phyloP scores from a whole-genome alignment of 1,139 yeast genomes.

The Sugiyamaella novakii region DNA sequence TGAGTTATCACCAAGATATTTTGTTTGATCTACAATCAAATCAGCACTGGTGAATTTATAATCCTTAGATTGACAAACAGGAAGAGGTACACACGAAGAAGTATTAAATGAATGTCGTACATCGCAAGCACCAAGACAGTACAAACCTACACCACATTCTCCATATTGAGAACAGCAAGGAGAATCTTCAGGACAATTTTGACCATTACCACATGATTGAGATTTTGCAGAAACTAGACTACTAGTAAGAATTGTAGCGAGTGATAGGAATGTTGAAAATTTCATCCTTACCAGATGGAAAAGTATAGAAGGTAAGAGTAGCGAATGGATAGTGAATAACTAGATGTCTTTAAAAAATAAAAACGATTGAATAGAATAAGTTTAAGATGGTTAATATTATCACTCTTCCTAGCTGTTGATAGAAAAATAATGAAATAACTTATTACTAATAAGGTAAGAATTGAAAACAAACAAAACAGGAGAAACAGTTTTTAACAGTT shows the following conservation, averaged over 20 bases:
- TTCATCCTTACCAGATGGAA: slow-evolving; percentile 32
- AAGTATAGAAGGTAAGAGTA: no score
- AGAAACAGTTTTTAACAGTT: no score
- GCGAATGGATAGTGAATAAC: no score
- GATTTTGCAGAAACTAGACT: slow-evolving; percentile 15
- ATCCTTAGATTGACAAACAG: slow-evolving; percentile 36
- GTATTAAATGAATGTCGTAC: slow-evolving; percentile 62
- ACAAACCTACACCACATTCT: slow-evolving; percentile 75
- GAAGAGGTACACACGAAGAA: slow-evolving; percentile 69
- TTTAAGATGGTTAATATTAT: no score
- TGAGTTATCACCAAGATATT: slow-evolving; percentile 71
- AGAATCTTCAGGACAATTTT: slow-evolving; percentile 64
- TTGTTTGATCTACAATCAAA: slow-evolving; percentile 45
- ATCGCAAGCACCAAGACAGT: slow-evolving; percentile 84
- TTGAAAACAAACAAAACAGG: no score
- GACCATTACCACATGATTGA: slow-evolving; percentile 49
- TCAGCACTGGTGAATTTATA: slow-evolving; percentile 38
- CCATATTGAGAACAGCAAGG: slow-evolving; percentile 90
- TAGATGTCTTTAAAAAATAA: no score
- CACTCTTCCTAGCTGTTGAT: no score
- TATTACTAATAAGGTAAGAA: no score
- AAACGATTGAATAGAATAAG: no score
- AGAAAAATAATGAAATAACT: no score
- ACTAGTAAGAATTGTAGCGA: slow-evolving; percentile 11
- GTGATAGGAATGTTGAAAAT: slow-evolving; percentile 31